phyloP scores from a whole-genome alignment of 2,329 filamentous ascomycete species.

The Sordariomycetes sp. region DNA sequence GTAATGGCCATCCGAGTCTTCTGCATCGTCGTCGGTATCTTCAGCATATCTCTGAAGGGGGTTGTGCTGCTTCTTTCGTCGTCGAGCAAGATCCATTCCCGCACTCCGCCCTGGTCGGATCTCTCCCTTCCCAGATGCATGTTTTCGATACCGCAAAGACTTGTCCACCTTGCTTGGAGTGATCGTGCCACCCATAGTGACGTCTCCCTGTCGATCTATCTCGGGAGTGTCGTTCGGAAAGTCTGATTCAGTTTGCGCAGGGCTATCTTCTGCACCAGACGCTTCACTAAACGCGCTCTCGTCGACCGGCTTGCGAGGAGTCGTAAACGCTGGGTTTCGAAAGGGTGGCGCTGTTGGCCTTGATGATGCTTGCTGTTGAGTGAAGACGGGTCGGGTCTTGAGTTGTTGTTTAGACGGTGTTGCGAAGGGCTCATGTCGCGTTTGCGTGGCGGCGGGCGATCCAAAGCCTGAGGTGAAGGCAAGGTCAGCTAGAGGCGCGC shows the following conservation, averaged over 20 bases:
- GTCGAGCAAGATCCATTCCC: constrained; percentile 30
- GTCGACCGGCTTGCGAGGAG: constrained; percentile 49
- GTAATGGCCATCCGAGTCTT: constrained; percentile 28
- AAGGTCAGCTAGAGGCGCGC: constrained; percentile 10
- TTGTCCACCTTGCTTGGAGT: constrained; percentile 38
- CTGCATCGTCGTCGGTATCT: constrained; percentile 15
- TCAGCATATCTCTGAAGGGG: constrained; percentile 39
- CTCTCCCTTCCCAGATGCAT: constrained; percentile 53
- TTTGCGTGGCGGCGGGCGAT: constrained; percentile 24
- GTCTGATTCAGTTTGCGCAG: constrained; percentile 50
- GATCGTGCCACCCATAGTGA: constrained; percentile 31
- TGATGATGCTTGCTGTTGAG: constrained; percentile 26
- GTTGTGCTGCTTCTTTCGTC: constrained; percentile 42
- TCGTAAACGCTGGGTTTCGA: constrained; percentile 56
- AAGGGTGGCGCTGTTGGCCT: constrained; percentile 41
- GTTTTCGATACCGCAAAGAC: constrained; percentile 32
- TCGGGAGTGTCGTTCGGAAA: constrained; percentile 42
- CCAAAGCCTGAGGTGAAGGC: constrained; percentile 20
- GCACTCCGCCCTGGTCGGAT: constrained; percentile 42
- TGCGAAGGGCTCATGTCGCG: constrained; percentile 10
- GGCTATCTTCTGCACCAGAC: constrained; percentile 52
- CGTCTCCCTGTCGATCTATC: constrained; percentile 32
- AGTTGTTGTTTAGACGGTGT: constrained; percentile 31
- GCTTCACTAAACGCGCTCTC: constrained; percentile 43
- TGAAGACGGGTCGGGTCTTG: constrained; percentile 25